Base-by-base conservation (phyloP, 2,329 filamentous ascomycete genomes). In the Colletotrichum zoysiae region DNA sequence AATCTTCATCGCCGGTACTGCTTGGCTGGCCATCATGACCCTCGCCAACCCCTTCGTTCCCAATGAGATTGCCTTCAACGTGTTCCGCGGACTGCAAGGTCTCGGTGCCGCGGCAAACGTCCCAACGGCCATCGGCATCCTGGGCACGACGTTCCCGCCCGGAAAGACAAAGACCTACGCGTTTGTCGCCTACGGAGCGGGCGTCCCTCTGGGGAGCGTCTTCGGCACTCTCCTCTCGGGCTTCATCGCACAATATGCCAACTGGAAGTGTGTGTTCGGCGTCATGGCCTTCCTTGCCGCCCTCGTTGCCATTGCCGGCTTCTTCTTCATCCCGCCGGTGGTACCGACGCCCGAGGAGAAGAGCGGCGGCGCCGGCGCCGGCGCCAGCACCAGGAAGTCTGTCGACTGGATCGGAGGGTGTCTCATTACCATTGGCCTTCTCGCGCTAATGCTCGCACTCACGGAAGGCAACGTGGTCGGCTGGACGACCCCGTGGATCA, bases 121-220 rank as follows among this genome's bases (percentile, higher is more conserved):
- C 0, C 91, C 91, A 0, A 92, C 91, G 0, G 91, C 91, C 0
- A 89, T 93, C 76, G 91, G 91, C 0, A 93, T 93, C 50, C 79
- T 93, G 3, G 91, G 90, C 0, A 87, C 88, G 1, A 92, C 89
- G 0, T 93, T 93, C 66, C 87, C 88, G 1, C 90, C 90, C 0
- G 90, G 91, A 0, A 90, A 88, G 74, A 88, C 90, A 5, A 93
- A 92, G 80, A 93, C 92, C 75, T 92, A 92, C 77, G 90, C 91
- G 1, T 93, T 93, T 75, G 88, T 88, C 48, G 85, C 86, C 30
- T 92, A 91, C 70, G 86, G 86, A 23, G 90, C 90, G 1, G 91
- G 90, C 1, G 88, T 90, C 0, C 91, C 91, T 0, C 80, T 92
- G 0, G 91, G 91, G 0, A 87, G 86, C 59, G 84, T 92, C 11